Percentiles rank a stretch among this genome's conserved stretches.
Conservation (phyloP, 768 basidiomycete species). For the Polyporus arcularius region DNA sequence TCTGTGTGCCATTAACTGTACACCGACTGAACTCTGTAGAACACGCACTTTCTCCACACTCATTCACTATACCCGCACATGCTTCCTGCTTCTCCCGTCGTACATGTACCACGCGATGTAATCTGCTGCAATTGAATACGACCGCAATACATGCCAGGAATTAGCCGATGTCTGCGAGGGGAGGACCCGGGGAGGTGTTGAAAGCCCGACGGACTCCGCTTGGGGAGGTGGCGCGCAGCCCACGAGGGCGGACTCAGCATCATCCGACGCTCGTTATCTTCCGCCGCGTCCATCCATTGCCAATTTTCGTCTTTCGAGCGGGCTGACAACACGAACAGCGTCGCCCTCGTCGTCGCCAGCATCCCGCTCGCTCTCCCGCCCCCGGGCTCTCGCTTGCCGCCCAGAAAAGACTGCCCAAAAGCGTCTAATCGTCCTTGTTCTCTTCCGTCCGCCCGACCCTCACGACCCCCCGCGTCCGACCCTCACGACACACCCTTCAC, state of each 20-base stretch:
- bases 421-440: conserved; percentile 20
- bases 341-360: conserved; percentile 11
- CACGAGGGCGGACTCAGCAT: conserved; percentile 18
- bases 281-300: conserved; percentile 42
- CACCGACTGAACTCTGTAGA: background rate
- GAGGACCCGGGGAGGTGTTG: conserved; percentile 5
- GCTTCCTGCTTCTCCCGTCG: background rate
- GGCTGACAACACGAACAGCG: conserved; percentile 26
- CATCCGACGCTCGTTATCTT: conserved; percentile 39
- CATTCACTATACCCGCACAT: conserved; percentile 11
- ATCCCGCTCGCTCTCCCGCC: background rate
- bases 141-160: background rate
- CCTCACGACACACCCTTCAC: conserved; percentile 24
- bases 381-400: conserved; percentile 10
- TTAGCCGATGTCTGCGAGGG: background rate
- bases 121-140: too few relatives aligned
- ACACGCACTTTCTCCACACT: background rate
- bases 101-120: too few relatives aligned
- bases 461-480: conserved; percentile 19
- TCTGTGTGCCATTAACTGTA: background rate
- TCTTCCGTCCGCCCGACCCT: conserved; percentile 19
- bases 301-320: conserved; percentile 37
- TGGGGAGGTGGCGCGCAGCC: conserved; percentile 23
- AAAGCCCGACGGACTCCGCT: conserved; percentile 27
- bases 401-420: conserved; percentile 18